A percentile compares a stretch with the other conserved stretches of the same genome.
Evolutionary conservation across 2,329 filamentous ascomycete species (phyloP).

Genomic region (Colletotrichum eleusines): DNA sequence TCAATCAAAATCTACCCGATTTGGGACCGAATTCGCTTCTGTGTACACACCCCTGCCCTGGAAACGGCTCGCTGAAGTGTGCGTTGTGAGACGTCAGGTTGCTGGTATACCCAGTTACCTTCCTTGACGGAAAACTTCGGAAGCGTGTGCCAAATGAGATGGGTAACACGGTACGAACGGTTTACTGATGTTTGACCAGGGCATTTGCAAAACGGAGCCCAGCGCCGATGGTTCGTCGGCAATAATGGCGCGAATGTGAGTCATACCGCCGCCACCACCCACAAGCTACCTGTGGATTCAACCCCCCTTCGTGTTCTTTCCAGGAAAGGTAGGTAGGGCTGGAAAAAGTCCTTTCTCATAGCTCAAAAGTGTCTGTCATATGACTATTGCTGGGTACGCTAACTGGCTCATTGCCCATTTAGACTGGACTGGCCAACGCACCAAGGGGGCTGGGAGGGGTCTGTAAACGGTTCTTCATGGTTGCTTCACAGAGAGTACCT

Average conservation of each 20-base stretch:
- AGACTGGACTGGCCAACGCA: slow-evolving; percentile 2
- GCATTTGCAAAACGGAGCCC: background rate
- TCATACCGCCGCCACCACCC: slow-evolving; percentile 27
- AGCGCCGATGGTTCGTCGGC: slow-evolving; percentile 33
- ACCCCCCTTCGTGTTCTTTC: background rate
- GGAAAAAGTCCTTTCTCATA: background rate
- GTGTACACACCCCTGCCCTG: background rate
- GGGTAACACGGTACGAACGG: background rate
- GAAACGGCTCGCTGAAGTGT: slow-evolving; percentile 16
- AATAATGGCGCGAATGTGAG: slow-evolving; percentile 32
- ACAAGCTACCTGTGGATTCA: slow-evolving; percentile 4
- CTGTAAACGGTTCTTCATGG: slow-evolving; percentile 9
- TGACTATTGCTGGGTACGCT: slow-evolving; percentile 3
- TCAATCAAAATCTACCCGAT: slow-evolving; percentile 15
- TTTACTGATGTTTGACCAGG: background rate
- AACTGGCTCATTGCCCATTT: background rate
- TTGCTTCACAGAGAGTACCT: background rate
- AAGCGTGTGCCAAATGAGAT: background rate
- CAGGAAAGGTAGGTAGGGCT: background rate
- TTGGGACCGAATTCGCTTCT: background rate
- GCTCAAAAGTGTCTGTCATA: background rate
- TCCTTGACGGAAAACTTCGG: background rate
- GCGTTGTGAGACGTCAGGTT: slow-evolving; percentile 2
- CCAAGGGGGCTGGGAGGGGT: background rate
- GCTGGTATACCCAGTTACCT: background rate